A percentile compares a stretch with the other conserved stretches of the same genome.
These are phyloP conservation scores for Climacium dendroides DNA, from an alignment of 225 moss, liverwort and hornwort genomes.

Conservation along the genomic window DNA sequence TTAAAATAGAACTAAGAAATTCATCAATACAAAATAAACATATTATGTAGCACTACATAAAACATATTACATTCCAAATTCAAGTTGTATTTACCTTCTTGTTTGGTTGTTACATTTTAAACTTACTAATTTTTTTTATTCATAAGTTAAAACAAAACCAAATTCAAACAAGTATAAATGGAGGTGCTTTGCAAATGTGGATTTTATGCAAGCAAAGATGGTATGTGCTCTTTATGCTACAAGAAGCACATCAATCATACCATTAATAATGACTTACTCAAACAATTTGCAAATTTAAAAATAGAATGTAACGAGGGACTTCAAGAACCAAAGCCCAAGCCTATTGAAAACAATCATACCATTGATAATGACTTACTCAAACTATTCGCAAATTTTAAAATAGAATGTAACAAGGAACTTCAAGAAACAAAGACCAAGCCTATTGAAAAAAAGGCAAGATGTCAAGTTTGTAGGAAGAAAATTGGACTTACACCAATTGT, in stretches of 20 bases:
- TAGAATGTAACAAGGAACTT: background rate
- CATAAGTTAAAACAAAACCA: no score
- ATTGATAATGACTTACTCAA: background rate
- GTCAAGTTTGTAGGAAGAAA: background rate
- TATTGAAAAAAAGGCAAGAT: background rate
- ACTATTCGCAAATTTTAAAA: background rate
- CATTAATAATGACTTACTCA: background rate
- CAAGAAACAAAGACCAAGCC: no score
- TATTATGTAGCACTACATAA: background rate
- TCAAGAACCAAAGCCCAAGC: background rate
- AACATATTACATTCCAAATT: background rate
- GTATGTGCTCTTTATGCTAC: background rate
- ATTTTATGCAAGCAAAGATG: background rate
- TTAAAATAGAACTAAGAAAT: background rate
- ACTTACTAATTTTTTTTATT: accelerated
- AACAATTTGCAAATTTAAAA: background rate
- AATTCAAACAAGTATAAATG: background rate
- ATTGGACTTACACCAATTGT: background rate
- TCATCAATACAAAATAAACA: background rate
- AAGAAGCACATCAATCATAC: no score
- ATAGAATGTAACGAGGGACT: background rate
- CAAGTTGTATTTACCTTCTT: background rate
- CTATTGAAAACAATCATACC: background rate
- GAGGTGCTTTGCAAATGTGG: background rate
- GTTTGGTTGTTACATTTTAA: background rate